phyloP scores from a whole-genome alignment of 768 basidiomycete species.

The Rhodotorula graminis region DNA sequence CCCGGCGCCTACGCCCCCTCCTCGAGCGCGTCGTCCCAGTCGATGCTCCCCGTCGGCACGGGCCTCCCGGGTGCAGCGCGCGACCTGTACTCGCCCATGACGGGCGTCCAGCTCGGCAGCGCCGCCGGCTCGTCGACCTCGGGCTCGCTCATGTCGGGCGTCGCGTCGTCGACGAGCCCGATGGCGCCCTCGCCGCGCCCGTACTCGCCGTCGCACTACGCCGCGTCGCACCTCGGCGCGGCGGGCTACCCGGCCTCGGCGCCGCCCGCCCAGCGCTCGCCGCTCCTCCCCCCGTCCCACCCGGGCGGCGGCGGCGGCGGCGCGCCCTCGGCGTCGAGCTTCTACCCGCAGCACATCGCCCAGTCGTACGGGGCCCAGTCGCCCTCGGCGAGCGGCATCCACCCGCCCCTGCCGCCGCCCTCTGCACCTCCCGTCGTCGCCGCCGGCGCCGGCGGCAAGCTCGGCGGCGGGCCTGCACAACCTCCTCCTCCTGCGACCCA shows the following conservation, averaged over 20 bases:
- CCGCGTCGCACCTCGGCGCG: slow-evolving; percentile 1
- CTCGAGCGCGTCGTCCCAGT: background rate
- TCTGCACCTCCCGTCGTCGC: background rate
- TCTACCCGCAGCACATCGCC: slow-evolving; percentile 37
- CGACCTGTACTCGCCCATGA: slow-evolving; percentile 5
- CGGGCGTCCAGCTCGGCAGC: background rate
- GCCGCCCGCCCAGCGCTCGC: background rate
- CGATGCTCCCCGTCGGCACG: background rate
- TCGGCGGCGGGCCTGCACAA: too few relatives aligned
- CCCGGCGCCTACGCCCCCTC: background rate
- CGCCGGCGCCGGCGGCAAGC: background rate
- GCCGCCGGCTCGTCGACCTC: background rate
- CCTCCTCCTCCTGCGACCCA: too few relatives aligned
- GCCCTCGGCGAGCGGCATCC: background rate
- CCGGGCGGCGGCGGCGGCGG: too few relatives aligned
- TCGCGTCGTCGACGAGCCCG: background rate
- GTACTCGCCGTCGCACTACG: slow-evolving; percentile 27
- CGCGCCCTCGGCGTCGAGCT: background rate
- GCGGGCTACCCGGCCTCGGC: background rate
- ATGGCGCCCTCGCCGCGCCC: background rate
- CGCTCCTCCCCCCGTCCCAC: background rate
- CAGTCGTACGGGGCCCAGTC: slow-evolving; percentile 3
- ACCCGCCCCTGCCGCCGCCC: slow-evolving; percentile 3
- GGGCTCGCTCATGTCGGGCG: background rate
- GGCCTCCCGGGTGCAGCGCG: background rate